A percentile compares a stretch with the other conserved stretches of the same genome.
These are phyloP conservation scores for Pleurotus tuber-regium DNA, from an alignment of 768 basidiomycete genomes.

Conservation along the genomic window DNA sequence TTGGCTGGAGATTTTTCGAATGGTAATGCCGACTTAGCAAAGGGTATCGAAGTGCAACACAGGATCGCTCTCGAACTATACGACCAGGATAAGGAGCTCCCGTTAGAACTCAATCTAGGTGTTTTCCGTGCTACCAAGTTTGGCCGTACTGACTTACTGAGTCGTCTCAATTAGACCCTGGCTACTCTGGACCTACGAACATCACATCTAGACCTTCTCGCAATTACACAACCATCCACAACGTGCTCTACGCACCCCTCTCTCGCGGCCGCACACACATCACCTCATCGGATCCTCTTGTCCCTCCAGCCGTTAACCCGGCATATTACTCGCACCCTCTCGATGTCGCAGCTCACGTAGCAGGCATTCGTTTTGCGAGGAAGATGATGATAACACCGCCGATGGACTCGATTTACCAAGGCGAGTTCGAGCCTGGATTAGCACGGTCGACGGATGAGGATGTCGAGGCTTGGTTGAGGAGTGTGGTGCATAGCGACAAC, in stretches of 20 bases:
- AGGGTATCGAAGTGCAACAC: constrained; percentile 29
- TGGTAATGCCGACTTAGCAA: constrained; percentile 26
- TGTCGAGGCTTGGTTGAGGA: constrained; percentile 24
- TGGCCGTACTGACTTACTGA: background rate
- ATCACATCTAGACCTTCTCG: constrained; percentile 19
- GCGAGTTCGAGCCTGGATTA: constrained; percentile 30
- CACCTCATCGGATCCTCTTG: constrained; percentile 38
- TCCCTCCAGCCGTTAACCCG: constrained; percentile 46
- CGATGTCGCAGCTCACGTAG: constrained; percentile 30
- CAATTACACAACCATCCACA: constrained; percentile 29
- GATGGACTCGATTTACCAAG: constrained; percentile 24
- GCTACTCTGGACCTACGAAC: constrained; percentile 26
- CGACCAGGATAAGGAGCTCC: constrained; percentile 20
- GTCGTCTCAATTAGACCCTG: constrained; percentile 23
- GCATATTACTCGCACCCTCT: constrained; percentile 36
- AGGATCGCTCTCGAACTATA: constrained; percentile 22
- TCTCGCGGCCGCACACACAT: constrained; percentile 47
- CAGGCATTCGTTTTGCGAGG: constrained; percentile 28
- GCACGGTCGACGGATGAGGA: constrained; percentile 18
- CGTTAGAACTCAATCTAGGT: constrained; percentile 31
- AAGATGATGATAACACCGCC: constrained; percentile 26
- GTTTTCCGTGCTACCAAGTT: background rate
- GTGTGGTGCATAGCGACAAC: constrained; percentile 26
- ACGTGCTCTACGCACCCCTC: constrained; percentile 32
- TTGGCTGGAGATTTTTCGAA: constrained; percentile 28